These are phyloP conservation scores for Pachyrhizus erosus DNA, from an alignment of 306 rosid genomes.

Conservation along the genomic window DNA sequence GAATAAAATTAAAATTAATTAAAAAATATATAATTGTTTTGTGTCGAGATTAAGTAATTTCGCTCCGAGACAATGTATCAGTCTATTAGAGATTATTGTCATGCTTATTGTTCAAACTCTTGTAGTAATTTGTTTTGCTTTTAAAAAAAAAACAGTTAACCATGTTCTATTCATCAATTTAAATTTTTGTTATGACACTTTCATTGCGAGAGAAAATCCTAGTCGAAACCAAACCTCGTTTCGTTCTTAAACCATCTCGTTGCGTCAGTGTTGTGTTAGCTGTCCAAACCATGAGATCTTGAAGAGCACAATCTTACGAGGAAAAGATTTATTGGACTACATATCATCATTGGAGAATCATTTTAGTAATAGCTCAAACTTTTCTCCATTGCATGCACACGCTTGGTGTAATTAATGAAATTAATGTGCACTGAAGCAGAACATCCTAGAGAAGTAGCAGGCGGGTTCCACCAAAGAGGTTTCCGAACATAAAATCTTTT, in stretches of 20 bases:
- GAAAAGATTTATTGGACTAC: background rate
- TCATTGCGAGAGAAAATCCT: background rate
- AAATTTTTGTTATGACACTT: no score
- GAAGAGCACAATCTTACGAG: background rate
- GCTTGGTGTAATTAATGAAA: background rate
- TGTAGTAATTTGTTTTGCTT: no score
- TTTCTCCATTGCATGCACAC: background rate
- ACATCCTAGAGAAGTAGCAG: background rate
- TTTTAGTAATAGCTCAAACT: background rate
- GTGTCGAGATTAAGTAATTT: no score
- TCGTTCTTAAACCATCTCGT: background rate
- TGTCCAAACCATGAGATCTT: background rate
- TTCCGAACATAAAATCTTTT: background rate
- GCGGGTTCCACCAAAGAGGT: slow-evolving; percentile 16
- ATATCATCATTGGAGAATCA: background rate
- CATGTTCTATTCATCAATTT: no score
- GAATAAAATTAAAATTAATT: no score
- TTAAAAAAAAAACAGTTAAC: no score
- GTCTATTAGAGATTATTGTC: no score
- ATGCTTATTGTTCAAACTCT: no score
- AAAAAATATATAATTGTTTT: no score
- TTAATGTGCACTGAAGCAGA: background rate
- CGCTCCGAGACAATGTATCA: no score
- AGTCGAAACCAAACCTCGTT: background rate
- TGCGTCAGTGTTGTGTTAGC: background rate